These are phyloP conservation scores for Umbelopsis ramanniana DNA, from an alignment of 192 early-diverging fungal species.

Conservation along the genomic window DNA sequence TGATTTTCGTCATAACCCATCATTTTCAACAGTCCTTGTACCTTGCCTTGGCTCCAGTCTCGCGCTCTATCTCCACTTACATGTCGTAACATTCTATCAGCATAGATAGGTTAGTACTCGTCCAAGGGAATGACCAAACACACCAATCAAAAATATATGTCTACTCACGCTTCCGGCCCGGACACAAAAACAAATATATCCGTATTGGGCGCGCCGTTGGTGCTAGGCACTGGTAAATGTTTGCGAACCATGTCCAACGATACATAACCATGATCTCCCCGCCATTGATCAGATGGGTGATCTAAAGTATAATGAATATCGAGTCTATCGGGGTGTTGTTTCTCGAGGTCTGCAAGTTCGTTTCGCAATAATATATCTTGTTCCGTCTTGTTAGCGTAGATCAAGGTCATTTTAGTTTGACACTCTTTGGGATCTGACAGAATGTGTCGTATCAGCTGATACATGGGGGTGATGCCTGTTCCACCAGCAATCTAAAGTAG, in stretches of 20 bases:
- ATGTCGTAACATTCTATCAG: slow-evolving; percentile 54
- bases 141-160: neutral
- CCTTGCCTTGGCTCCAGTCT: slow-evolving; percentile 56
- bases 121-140: too few species aligned
- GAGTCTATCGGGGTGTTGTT: slow-evolving; percentile 51
- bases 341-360: slow-evolving; percentile 55
- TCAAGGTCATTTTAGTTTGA: slow-evolving; percentile 49
- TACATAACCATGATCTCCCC: slow-evolving; percentile 34
- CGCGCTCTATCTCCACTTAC: slow-evolving; percentile 58
- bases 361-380: slow-evolving; percentile 58
- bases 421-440: slow-evolving; percentile 47
- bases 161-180: slow-evolving; percentile 56
- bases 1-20: slow-evolving; percentile 55
- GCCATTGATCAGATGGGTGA: slow-evolving; percentile 32
- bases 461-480: slow-evolving; percentile 80
- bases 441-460: slow-evolving; percentile 59
- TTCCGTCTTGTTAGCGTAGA: slow-evolving; percentile 52
- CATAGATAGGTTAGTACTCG: neutral
- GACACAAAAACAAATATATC: slow-evolving; percentile 60
- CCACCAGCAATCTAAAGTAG: slow-evolving; percentile 71
- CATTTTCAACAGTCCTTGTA: slow-evolving; percentile 54
- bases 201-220: slow-evolving; percentile 19
- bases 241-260: slow-evolving; percentile 41
- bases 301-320: slow-evolving; percentile 57
- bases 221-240: slow-evolving; percentile 30